Percentiles rank a stretch among this genome's conserved stretches.
These are phyloP conservation scores for Fusarium robinianum DNA, from an alignment of 2,329 filamentous ascomycete genomes.

Conservation along the genomic window DNA sequence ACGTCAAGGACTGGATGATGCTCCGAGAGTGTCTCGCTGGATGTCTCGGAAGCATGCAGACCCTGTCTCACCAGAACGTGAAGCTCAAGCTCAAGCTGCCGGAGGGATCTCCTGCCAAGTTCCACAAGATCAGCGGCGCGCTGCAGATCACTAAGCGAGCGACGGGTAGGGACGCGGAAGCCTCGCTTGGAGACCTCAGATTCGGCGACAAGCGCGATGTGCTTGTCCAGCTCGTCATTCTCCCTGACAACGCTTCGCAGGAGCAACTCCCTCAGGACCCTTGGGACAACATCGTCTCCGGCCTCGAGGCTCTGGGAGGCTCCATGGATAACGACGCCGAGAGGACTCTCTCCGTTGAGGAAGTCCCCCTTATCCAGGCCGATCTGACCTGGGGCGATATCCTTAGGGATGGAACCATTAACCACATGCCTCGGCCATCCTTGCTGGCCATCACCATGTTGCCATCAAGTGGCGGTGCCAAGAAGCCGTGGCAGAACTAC, in stretches of 20 bases:
- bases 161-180: conserved; percentile 91
- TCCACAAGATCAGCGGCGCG: conserved; percentile 97
- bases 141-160: conserved; percentile 96
- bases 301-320: conserved; percentile 88
- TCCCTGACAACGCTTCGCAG: conserved; percentile 79
- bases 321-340: conserved; percentile 85
- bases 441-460: conserved; percentile 95
- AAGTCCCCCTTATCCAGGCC: conserved; percentile 92
- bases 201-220: conserved; percentile 96
- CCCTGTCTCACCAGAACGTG: conserved; percentile 96
- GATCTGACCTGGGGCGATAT: conserved; percentile 94
- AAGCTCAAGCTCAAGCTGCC: conserved; percentile 93
- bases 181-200: conserved; percentile 84
- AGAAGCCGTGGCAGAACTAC: conserved; percentile 66
- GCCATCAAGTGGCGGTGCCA: conserved; percentile 66
- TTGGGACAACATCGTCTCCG: conserved; percentile 97
- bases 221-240: conserved; percentile 89
- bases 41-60: conserved; percentile 88
- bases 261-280: conserved; percentile 90
- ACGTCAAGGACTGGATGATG: conserved; percentile 99
- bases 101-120: conserved; percentile 95
- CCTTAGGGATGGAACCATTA: conserved; percentile 81
- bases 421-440: conserved; percentile 86
- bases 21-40: conserved; percentile 93
- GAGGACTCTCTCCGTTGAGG: conserved; percentile 83